These are phyloP conservation scores for Wickerhamomyces canadensis DNA, from an alignment of 805 yeast genomes.

Conservation along the genomic window DNA sequence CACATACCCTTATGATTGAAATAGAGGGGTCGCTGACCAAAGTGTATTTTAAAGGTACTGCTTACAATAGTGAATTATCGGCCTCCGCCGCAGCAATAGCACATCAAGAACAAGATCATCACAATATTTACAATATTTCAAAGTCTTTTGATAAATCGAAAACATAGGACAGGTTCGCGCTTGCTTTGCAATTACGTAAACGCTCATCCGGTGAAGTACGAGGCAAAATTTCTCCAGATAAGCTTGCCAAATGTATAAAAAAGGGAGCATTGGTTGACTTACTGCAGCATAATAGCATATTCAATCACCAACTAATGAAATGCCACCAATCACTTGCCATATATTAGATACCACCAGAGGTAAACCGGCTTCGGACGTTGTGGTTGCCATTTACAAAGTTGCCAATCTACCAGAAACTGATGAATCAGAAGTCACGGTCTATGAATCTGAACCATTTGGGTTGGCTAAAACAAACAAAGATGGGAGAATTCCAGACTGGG, in stretches of 20 bases:
- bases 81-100: too few species aligned
- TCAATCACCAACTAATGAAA: background rate
- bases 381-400: conserved; percentile 49
- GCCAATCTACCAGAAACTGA: conserved; percentile 14
- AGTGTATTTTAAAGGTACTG: too few species aligned
- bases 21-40: too few species aligned
- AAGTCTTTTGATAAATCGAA: background rate
- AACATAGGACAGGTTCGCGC: background rate
- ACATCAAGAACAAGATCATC: too few species aligned
- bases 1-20: background rate
- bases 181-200: background rate
- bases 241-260: background rate
- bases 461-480: conserved; percentile 68
- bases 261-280: background rate
- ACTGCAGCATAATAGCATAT: too few species aligned
- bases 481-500: conserved; percentile 77
- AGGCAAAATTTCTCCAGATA: background rate
- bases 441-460: conserved; percentile 49
- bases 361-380: conserved; percentile 73
- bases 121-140: too few species aligned
- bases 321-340: conserved; percentile 81
- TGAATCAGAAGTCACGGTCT: conserved; percentile 24
- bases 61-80: too few species aligned
- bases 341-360: conserved; percentile 82
- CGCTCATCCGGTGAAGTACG: conserved; percentile 3